Conservation (phyloP, 2,329 filamentous ascomycete genomes). For the Penicillium brasilianum region DNA sequence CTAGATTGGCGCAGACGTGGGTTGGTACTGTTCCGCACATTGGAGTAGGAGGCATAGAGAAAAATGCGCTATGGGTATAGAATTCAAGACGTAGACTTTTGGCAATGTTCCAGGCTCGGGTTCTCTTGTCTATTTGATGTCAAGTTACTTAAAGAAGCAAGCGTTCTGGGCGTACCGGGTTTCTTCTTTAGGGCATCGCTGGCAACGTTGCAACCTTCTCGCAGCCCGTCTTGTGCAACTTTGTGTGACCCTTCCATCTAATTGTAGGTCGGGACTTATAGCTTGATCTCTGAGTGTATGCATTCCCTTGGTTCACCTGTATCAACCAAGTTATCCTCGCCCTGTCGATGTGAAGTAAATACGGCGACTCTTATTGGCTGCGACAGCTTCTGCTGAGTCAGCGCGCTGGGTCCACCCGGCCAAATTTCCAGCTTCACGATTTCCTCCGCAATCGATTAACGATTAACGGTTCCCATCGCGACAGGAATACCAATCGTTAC, state of each 20-base stretch:
- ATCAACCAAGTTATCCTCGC: not conserved
- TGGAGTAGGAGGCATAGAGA: not conserved
- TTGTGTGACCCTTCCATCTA: not conserved
- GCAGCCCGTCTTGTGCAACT: not conserved
- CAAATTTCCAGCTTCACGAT: slow-evolving; percentile 22
- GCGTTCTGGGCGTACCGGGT: not conserved
- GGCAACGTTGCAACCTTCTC: slow-evolving; percentile 1
- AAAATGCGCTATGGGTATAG: not conserved
- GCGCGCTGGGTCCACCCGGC: slow-evolving; percentile 3
- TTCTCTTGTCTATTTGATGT: not conserved
- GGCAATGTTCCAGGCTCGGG: not conserved
- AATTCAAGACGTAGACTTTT: not conserved
- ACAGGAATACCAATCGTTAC: not conserved
- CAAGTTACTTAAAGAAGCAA: slow-evolving; percentile 1
- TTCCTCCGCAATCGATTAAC: not conserved
- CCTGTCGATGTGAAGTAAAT: slow-evolving; percentile 19
- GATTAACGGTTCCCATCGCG: not conserved
- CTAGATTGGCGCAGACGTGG: not conserved
- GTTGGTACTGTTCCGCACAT: slow-evolving; percentile 27
- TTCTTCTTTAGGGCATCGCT: not conserved
- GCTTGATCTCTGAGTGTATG: not conserved
- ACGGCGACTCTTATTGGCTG: slow-evolving; percentile 18
- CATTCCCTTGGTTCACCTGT: not conserved
- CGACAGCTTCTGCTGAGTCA: slow-evolving; percentile 14
- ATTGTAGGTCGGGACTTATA: not conserved